phyloP scores from a whole-genome alignment of 2,329 filamentous ascomycete species.

The Fusarium lyarnte region DNA sequence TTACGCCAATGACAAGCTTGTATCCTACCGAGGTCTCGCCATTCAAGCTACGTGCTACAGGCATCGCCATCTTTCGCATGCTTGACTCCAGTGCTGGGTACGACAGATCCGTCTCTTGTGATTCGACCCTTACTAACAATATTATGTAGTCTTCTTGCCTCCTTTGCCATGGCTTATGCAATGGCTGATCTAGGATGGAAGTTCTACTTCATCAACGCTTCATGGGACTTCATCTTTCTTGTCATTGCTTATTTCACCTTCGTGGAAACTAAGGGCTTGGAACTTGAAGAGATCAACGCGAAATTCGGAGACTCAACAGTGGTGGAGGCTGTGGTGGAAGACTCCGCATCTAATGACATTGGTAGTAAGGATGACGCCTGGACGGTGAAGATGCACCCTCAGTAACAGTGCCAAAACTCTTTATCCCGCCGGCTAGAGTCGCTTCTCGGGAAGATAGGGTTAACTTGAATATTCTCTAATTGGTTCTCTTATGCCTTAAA shows the following conservation, averaged over 20 bases:
- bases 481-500: not conserved
- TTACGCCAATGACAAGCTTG: not conserved
- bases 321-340: not conserved
- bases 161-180: conserved; percentile 1
- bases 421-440: not conserved
- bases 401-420: not conserved
- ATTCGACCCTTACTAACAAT: fast-evolving
- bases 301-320: not conserved
- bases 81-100: not conserved
- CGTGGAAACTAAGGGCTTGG: not conserved
- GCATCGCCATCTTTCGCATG: conserved; percentile 3
- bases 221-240: not conserved
- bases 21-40: not conserved
- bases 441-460: fast-evolving
- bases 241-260: not conserved
- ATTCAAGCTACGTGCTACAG: not conserved
- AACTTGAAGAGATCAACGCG: not conserved
- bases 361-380: not conserved
- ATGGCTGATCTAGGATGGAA: conserved; percentile 1
- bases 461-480: fast-evolving
- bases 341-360: not conserved
- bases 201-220: conserved; percentile 1
- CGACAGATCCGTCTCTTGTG: fast-evolving
- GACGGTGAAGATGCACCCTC: not conserved
- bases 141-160: not conserved